Conservation (phyloP, 768 basidiomycete genomes). For the Phlebiopsis gigantea region DNA sequence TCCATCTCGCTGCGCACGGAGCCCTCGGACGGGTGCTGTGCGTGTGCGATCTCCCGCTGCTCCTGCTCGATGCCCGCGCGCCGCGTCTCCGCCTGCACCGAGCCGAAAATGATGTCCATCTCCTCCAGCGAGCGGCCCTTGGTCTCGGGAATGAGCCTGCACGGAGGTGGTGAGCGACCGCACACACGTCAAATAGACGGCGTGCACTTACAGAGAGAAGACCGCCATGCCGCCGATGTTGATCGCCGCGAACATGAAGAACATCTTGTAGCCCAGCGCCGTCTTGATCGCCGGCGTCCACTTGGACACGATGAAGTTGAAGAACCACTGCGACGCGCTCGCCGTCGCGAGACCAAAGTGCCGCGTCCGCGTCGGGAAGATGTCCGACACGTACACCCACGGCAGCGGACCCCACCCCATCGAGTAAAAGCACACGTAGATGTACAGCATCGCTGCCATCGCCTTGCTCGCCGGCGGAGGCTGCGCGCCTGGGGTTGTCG, state of each 20-base stretch:
- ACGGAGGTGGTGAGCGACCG: constrained; percentile 32
- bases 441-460: constrained; percentile 84
- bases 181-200: neutral
- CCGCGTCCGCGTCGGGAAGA: constrained; percentile 81
- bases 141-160: constrained; percentile 36
- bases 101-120: constrained; percentile 55
- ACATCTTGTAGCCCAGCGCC: constrained; percentile 65
- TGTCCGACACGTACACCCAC: constrained; percentile 63
- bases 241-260: constrained; percentile 72
- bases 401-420: constrained; percentile 81
- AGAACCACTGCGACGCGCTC: constrained; percentile 79
- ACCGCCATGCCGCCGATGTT: constrained; percentile 66
- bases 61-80: constrained; percentile 45
- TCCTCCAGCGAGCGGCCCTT: constrained; percentile 42
- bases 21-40: neutral
- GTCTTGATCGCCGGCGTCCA: constrained; percentile 61
- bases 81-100: constrained; percentile 50
- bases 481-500: constrained; percentile 23
- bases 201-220: constrained; percentile 52
- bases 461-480: constrained; percentile 54
- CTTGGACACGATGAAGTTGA: constrained; percentile 72
- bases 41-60: constrained; percentile 25
- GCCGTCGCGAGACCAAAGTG: constrained; percentile 76
- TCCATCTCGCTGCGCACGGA: constrained; percentile 9
- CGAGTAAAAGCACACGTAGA: constrained; percentile 85